Percentiles rank a stretch among this genome's conserved stretches.
Conservation (phyloP, 495 filamentous ascomycete species). For the Neurospora sp. region DNA sequence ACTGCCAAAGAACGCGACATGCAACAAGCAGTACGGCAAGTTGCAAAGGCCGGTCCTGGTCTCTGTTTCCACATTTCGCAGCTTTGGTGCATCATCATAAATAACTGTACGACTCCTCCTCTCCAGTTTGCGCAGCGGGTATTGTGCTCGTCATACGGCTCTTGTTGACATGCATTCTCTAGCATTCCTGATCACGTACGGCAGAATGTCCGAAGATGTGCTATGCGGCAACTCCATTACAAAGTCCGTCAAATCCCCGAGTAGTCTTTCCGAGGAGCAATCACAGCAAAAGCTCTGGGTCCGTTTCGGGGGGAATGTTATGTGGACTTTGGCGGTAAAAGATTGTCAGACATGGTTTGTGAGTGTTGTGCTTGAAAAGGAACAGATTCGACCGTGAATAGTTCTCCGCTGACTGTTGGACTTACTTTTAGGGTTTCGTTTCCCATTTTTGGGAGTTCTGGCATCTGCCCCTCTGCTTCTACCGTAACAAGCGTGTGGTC, state of each 20-base stretch:
- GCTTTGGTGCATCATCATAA: slow-evolving; percentile 27
- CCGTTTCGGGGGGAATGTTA: neutral
- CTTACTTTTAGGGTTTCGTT: slow-evolving; percentile 13
- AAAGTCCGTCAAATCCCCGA: neutral
- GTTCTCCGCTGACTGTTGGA: neutral
- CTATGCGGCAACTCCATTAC: slow-evolving; percentile 10
- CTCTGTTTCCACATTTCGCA: slow-evolving; percentile 32
- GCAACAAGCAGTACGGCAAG: slow-evolving; percentile 28
- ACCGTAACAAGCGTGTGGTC: slow-evolving; percentile 10
- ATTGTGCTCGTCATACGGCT: neutral
- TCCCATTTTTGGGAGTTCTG: slow-evolving; percentile 29
- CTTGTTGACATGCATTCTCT: neutral
- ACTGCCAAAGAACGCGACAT: slow-evolving; percentile 23
- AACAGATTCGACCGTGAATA: no score
- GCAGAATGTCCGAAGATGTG: slow-evolving; percentile 9
- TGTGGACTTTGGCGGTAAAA: slow-evolving; percentile 15
- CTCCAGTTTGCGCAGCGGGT: neutral
- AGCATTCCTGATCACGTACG: slow-evolving; percentile 21
- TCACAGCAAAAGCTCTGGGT: slow-evolving; percentile 1
- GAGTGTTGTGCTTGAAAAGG: slow-evolving; percentile 1
- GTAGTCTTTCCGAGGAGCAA: neutral
- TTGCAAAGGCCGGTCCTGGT: slow-evolving; percentile 11
- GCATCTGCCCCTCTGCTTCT: slow-evolving; percentile 17
- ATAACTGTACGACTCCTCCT: slow-evolving; percentile 18
- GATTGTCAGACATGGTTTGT: slow-evolving; percentile 31